Evolutionary conservation across 768 basidiomycete genomes (phyloP), one percentile per base, ranked within the genome.

Genomic region (Leccinum broughii): DNA sequence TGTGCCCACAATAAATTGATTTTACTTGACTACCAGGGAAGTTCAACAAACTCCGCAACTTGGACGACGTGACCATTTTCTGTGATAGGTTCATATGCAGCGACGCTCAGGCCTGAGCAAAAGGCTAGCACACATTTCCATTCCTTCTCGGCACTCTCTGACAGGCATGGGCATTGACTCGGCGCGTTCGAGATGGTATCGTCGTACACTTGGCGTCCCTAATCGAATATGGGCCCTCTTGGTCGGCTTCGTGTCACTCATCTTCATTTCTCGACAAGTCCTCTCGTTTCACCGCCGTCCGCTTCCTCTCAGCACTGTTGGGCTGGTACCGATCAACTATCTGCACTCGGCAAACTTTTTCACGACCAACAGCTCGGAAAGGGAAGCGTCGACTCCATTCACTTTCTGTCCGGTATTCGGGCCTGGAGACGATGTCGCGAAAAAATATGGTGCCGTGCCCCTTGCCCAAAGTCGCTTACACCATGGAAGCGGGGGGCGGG

Each of bases 401-500:
- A 77, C 81, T 1, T 99, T 98, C 73, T 99, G 96, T 72, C 96
- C 96, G 0, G 81, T 86, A 1, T 92, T 90, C 70, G 92, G 93
- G 2, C 88, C 89, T 3, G 86, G 85, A 2, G 96, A 98, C 73
- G 81, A 82, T 37, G 80, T 98, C 50, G 92, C 87, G 2, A 74
- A 78, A 26, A 89, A 89, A 73, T 92, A 97, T 70, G 92, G 95
- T 14, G 80, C 87, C 3, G 77, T 87, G 57, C 77, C 84, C 13
- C 81, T 98, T 15, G 81, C 91, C 11, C 87, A 88, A 75, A 92
- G 85, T 60, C 77, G 91, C 55, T 70, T 91, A 57, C 89, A 96
- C 71, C 67, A 85, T 0, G 95, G 95, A 2, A 94, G 88, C 57
- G 88, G 92, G 14, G 87, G 87, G 13, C 81, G 95, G 41, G 77